Percentiles rank a stretch among this genome's conserved stretches.
phyloP scores from a whole-genome alignment of 2,329 filamentous ascomycete genomes.

The Colletotrichum sp. region DNA sequence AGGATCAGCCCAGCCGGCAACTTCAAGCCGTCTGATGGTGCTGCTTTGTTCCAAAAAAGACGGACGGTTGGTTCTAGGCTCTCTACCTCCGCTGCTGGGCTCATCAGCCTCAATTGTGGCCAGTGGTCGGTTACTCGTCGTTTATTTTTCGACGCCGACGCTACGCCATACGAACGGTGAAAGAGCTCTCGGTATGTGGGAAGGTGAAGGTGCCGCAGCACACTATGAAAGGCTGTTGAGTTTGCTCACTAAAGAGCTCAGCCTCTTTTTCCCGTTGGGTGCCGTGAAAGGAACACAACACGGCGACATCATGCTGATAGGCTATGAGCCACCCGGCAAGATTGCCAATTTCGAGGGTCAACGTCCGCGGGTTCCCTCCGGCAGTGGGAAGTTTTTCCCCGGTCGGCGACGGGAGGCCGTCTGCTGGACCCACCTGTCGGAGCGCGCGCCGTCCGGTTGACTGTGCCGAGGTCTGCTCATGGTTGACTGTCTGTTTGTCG shows the following conservation, averaged over 20 bases:
- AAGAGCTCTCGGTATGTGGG: not conserved
- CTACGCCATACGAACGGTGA: not conserved
- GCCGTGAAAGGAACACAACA: not conserved
- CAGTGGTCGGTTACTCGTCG: not conserved
- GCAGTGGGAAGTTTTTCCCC: not conserved
- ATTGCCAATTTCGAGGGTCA: not conserved
- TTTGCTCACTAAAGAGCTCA: not conserved
- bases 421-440: not conserved
- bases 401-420: not conserved
- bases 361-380: not conserved
- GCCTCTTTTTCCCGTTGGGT: not conserved
- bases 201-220: not conserved
- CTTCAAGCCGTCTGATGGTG: not conserved
- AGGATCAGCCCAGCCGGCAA: not conserved
- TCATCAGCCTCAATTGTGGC: not conserved
- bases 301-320: not conserved
- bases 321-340: not conserved
- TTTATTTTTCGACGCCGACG: not conserved
- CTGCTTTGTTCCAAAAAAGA: not conserved
- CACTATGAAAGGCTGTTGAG: not conserved
- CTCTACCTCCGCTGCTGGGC: not conserved
- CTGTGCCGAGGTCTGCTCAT: not conserved
- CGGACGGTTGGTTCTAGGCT: not conserved
- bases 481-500: not conserved
- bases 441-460: not conserved